phyloP scores from a whole-genome alignment of 345 rosid genomes.

The Arabis alpina region DNA sequence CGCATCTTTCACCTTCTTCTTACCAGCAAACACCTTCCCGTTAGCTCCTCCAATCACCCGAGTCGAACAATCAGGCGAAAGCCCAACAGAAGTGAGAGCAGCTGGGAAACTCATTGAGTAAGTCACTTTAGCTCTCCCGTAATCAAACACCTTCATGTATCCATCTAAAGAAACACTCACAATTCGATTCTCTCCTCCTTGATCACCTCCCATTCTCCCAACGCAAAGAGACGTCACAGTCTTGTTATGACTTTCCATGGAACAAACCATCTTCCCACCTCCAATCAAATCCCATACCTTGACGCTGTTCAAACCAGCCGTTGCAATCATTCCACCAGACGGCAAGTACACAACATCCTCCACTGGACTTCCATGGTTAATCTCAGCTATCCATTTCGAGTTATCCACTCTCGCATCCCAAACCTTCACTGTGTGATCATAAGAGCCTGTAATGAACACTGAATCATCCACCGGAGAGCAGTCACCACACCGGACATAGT shows the following conservation, averaged over 20 bases:
- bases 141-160: slow-evolving; percentile 91
- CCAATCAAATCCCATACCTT: slow-evolving; percentile 92
- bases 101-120: slow-evolving; percentile 93
- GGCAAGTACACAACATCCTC: slow-evolving; percentile 90
- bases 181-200: slow-evolving; percentile 57
- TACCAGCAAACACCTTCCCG: slow-evolving; percentile 74
- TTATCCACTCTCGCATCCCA: slow-evolving; percentile 84
- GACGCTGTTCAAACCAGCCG: slow-evolving; percentile 79
- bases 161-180: slow-evolving; percentile 89
- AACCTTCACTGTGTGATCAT: slow-evolving; percentile 86
- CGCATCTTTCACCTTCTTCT: slow-evolving; percentile 61
- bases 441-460: slow-evolving; percentile 83
- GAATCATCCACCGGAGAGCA: slow-evolving; percentile 72
- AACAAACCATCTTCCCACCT: slow-evolving; percentile 78
- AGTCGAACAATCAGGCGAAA: slow-evolving; percentile 62
- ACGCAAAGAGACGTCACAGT: slow-evolving; percentile 78
- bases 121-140: slow-evolving; percentile 71
- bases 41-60: slow-evolving; percentile 78
- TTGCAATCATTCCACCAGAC: slow-evolving; percentile 84
- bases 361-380: slow-evolving; percentile 84
- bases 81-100: slow-evolving; percentile 71
- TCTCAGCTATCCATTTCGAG: slow-evolving; percentile 58
- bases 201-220: slow-evolving; percentile 57
- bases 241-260: slow-evolving; percentile 96
- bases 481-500: slow-evolving; percentile 90